Base-by-base conservation (phyloP, 2,329 filamentous ascomycete genomes). In the Xylariales sp. region DNA sequence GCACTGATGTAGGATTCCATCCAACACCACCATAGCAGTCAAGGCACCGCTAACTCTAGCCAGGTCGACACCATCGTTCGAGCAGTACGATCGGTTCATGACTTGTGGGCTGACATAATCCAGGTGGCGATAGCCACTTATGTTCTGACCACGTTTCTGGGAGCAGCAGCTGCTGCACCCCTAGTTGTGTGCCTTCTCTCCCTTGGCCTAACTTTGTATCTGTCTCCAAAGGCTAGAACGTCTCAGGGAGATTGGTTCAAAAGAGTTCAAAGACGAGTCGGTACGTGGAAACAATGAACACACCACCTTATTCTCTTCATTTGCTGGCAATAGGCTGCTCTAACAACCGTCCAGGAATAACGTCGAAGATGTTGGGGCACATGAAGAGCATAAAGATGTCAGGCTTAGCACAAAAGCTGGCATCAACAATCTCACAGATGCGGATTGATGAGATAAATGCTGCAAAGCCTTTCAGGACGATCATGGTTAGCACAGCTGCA, bases 361-460 rank as follows among this genome's bases (percentile, higher is more conserved):
- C 48, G 11, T 45, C 49, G 2, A 43, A 48, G 6, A 36, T 61
- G 46, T 49, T 65, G 29, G 57, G 59, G 2, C 52, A 59, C 6
- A 59, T 63, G 37, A 63, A 62, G 41, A 56, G 54, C 35, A 61
- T 62, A 40, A 62, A 61, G 40, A 60, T 62, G 49, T 54, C 56
- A 0, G 61, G 56, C 1, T 45, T 63, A 0, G 43, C 54, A 1
- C 37, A 49, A 8, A 52, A 44, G 13, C 40, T 62, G 0, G 16
- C 25, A 8, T n/a, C 2, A 15, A 16, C 30, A 17, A 40, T 40
- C 17, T 29, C 25, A 11, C 38, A 35, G 15, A 21, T 35, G 30
- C 54, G 62, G 4, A 33, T 50, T 4, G 48, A 57, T 17, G 61
- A 63, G 35, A 54, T 62, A 10, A 48, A 42, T 13, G 43, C 55